Evolutionary conservation across 2,329 filamentous ascomycete species (phyloP).

Genomic region (Beauveria sp.): DNA sequence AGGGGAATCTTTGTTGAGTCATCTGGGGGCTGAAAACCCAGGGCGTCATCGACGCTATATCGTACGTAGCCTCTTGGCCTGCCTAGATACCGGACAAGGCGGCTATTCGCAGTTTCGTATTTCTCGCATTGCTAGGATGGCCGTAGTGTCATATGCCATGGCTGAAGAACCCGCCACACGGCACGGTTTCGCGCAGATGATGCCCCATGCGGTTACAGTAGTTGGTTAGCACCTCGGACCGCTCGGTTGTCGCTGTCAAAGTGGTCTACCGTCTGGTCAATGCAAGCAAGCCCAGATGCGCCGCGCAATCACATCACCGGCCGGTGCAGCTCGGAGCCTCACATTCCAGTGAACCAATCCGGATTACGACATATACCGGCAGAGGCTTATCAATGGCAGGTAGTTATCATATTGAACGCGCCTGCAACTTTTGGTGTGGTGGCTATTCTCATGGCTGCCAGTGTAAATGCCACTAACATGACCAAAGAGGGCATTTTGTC

Average conservation of each 20-base stretch:
- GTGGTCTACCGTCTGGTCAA: neutral
- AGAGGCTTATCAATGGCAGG: neutral
- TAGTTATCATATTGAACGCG: neutral
- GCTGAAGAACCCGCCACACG: neutral
- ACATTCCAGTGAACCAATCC: neutral
- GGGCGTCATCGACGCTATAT: neutral
- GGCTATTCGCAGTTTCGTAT: neutral
- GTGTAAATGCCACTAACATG: neutral
- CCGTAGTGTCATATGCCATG: neutral
- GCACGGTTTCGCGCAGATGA: neutral
- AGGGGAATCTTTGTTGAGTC: neutral
- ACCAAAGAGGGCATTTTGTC: neutral
- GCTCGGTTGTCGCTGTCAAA: neutral
- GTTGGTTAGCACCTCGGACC: neutral
- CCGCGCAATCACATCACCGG: neutral
- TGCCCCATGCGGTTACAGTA: neutral
- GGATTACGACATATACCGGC: neutral
- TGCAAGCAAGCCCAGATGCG: neutral
- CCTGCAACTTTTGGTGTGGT: neutral
- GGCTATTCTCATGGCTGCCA: neutral
- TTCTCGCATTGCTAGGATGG: neutral
- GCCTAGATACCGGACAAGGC: neutral
- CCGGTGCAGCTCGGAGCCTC: neutral
- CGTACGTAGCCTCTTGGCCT: neutral
- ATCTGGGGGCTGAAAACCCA: slow-evolving; percentile 1